phyloP scores from a whole-genome alignment of 164 flowering plant species.

The Vitis labrusca region DNA sequence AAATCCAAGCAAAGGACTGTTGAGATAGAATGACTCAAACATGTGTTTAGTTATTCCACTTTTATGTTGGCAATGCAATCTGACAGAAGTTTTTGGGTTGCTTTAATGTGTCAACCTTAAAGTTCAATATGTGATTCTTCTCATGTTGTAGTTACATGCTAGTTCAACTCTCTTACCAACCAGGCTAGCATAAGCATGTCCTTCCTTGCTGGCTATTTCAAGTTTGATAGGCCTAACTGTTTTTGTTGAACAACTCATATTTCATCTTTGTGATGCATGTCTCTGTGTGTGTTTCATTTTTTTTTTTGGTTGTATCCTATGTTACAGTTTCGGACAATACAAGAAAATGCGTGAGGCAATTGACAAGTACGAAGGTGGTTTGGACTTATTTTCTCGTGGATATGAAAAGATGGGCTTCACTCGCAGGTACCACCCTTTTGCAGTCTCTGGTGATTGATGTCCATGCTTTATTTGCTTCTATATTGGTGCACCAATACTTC shows the following conservation, averaged over 20 bases:
- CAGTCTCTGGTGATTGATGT: not conserved
- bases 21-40: too few species aligned
- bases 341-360: slow-evolving; percentile 68
- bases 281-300: not conserved
- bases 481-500: not conserved
- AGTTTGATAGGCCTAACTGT: not conserved
- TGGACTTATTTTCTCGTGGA: slow-evolving; percentile 91
- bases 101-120: not conserved
- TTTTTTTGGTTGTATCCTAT: not conserved
- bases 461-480: not conserved
- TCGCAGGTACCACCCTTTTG: slow-evolving; percentile 42
- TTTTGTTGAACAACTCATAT: not conserved
- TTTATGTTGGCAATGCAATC: too few species aligned
- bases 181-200: not conserved
- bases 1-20: too few species aligned
- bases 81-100: not conserved
- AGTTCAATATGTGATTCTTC: slow-evolving; percentile 1
- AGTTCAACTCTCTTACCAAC: not conserved
- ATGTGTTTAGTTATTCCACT: too few species aligned
- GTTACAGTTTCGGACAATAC: slow-evolving; percentile 72
- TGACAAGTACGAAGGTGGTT: slow-evolving; percentile 85
- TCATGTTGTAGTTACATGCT: not conserved
- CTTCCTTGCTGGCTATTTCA: not conserved
- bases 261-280: not conserved
- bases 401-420: slow-evolving; percentile 90